Percentiles rank a stretch among this genome's conserved stretches.
Evolutionary conservation across 208 protist genomes (phyloP).

Genomic region (Tritrichomonas foetus): DNA sequence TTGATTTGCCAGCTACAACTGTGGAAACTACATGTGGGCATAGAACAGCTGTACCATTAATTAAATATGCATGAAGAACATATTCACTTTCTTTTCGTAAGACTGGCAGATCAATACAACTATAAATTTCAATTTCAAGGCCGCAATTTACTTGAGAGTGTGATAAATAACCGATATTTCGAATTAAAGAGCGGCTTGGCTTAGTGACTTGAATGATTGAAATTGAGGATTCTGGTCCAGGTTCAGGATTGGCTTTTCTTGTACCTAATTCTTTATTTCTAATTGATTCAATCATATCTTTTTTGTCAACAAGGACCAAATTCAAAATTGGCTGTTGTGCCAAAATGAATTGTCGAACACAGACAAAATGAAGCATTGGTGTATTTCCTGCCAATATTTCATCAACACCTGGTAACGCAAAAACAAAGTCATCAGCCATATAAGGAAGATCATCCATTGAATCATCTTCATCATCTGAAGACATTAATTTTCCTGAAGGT

Average conservation of each 20-base stretch:
- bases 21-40: background rate
- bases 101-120: too few species aligned
- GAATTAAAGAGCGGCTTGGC: too few species aligned
- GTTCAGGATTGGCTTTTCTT: too few species aligned
- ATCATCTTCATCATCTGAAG: too few species aligned
- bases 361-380: background rate
- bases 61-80: too few species aligned
- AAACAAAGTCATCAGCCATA: background rate
- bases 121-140: too few species aligned
- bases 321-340: background rate
- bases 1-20: background rate
- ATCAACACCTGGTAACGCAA: background rate
- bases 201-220: too few species aligned
- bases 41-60: background rate
- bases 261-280: background rate
- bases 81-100: too few species aligned
- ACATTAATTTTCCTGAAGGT: too few species aligned
- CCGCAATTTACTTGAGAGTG: too few species aligned
- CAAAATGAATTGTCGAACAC: background rate
- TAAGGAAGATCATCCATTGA: background rate
- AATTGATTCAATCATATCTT: background rate
- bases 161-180: too few species aligned
- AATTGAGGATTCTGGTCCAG: too few species aligned
- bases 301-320: background rate
- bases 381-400: background rate